Conservation (phyloP, 2,329 filamentous ascomycete species). For the Thermoascus crustaceus region DNA sequence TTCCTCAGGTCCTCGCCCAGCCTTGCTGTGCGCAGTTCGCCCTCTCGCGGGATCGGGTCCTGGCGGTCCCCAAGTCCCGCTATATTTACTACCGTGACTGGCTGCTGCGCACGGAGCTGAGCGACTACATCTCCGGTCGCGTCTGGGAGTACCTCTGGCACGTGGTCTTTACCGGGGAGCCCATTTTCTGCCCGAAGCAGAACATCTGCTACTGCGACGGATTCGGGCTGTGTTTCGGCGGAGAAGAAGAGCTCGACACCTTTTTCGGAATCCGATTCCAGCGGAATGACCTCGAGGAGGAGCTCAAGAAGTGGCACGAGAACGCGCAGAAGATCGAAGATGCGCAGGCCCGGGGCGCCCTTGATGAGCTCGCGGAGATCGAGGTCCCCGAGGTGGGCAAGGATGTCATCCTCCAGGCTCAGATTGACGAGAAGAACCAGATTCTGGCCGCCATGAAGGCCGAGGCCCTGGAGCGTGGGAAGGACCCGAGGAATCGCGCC, state of each 20-base stretch:
- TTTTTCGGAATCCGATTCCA: slow-evolving; percentile 42
- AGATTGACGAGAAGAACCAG: slow-evolving; percentile 37
- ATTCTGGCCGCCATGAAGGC: slow-evolving; percentile 35
- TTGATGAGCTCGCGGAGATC: slow-evolving; percentile 20
- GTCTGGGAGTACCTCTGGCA: slow-evolving; percentile 60
- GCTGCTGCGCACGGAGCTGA: slow-evolving; percentile 50
- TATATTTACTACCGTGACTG: slow-evolving; percentile 54
- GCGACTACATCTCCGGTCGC: slow-evolving; percentile 49
- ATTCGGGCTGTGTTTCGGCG: slow-evolving; percentile 54
- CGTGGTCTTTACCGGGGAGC: slow-evolving; percentile 49
- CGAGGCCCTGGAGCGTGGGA: slow-evolving; percentile 44
- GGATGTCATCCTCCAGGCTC: slow-evolving; percentile 34
- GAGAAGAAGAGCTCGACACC: slow-evolving; percentile 39
- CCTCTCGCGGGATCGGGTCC: slow-evolving; percentile 50
- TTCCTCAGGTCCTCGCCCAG: slow-evolving; percentile 47
- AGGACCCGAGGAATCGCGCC: slow-evolving; percentile 45
- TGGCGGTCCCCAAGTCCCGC: slow-evolving; percentile 42
- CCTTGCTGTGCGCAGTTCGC: slow-evolving; percentile 60
- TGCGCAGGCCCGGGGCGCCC: slow-evolving; percentile 15
- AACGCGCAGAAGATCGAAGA: slow-evolving; percentile 27
- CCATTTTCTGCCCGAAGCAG: slow-evolving; percentile 40
- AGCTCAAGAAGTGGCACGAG: slow-evolving; percentile 33
- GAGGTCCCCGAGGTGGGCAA: slow-evolving; percentile 34
- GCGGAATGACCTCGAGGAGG: slow-evolving; percentile 30
- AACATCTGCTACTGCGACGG: slow-evolving; percentile 56